Conservation (phyloP, 768 basidiomycete genomes). For the Boletus eberwhitei region DNA sequence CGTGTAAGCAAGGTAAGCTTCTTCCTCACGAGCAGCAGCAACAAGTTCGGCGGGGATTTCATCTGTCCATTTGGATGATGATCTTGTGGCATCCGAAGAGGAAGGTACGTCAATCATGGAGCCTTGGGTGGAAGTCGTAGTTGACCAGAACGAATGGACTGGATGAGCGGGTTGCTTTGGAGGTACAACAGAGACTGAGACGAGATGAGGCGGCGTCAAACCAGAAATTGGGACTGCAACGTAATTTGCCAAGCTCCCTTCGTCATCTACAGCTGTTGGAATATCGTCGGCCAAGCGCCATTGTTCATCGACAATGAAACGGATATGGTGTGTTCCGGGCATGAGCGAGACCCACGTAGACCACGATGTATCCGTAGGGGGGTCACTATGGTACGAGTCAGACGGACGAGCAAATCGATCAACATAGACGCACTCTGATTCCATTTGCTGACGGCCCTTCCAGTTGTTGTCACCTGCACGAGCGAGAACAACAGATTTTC, state of each 20-base stretch:
- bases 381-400: conserved; percentile 25
- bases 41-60: conserved; percentile 76
- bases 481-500: conserved; percentile 60
- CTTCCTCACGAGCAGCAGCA: conserved; percentile 81
- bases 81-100: conserved; percentile 29
- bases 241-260: conserved; percentile 93
- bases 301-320: conserved; percentile 90
- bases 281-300: conserved; percentile 77
- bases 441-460: conserved; percentile 67
- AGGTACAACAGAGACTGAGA: conserved; percentile 34
- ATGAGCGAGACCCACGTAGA: conserved; percentile 51
- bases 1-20: conserved; percentile 55
- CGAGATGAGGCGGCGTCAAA: conserved; percentile 30
- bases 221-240: conserved; percentile 50
- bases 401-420: conserved; percentile 5
- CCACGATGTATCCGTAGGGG: conserved; percentile 36
- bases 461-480: conserved; percentile 74
- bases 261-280: conserved; percentile 90
- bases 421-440: conserved; percentile 49
- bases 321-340: conserved; percentile 91
- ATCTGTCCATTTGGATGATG: conserved; percentile 61
- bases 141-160: conserved; percentile 45
- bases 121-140: conserved; percentile 33
- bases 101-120: conserved; percentile 28
- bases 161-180: conserved; percentile 25